Evolutionary conservation across 441 rosid species (phyloP), one percentile per base, ranked within the genome.

Genomic region (Eruca vesicaria): DNA sequence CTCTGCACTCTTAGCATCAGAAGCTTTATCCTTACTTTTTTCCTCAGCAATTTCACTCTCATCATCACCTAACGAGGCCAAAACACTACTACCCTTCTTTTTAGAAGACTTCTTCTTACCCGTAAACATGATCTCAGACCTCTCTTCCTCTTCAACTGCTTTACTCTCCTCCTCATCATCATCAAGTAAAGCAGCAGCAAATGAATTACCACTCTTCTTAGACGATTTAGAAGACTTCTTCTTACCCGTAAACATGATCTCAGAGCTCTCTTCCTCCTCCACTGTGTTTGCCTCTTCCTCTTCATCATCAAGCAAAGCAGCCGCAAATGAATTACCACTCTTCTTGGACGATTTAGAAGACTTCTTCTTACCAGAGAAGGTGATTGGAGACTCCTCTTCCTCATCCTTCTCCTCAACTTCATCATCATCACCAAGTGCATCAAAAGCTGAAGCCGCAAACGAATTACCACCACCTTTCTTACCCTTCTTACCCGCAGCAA

Each of bases 71-170:
- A 83, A 38, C 3, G 81, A 58, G 4, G 83, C 78, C 76, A 78
- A 76, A 71, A 41, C 78, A 62, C 78, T 82, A 72, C 48, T 77
- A 19, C 63, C 69, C 80, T 91, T 93, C 86, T 89, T 90, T 82
- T 90, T 89, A 5, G 97, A 89, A 62, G 98, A 81, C 64, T 90
- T 90, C 80, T 93, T 90, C 82, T 89, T 90, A 74, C 97, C 95
- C 0, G 90, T 80, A 78, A 92, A 88, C 45, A 74, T 69, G 36
- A 89, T 55, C 11, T 65, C 78, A 0, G 79, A 35, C 38, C 59
- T 73, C 78, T 86, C 88, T 31, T 84, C 91, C 59, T 82, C 84
- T 63, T 82, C 88, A 23, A 15, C 60, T 41, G 63, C 43, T 64
- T 76, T 88, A 50, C 2, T 50, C 21, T 50, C 78, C 62, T 81